Conservation (phyloP, 257 asterid species). For the Solanum habrochaites region DNA sequence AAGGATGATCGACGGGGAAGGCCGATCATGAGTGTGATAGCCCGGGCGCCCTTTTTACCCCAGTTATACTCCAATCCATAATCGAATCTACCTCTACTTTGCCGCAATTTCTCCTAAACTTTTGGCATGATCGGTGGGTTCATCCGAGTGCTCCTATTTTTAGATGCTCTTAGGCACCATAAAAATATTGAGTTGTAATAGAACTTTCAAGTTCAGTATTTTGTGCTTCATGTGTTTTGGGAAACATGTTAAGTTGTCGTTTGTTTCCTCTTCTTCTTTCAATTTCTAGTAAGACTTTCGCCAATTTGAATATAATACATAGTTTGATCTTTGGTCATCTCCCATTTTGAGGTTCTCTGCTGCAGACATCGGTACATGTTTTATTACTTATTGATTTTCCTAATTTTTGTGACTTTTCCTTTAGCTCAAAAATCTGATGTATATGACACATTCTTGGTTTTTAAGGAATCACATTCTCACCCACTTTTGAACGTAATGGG, state of each 20-base stretch:
- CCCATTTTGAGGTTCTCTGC: neutral
- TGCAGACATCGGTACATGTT: neutral
- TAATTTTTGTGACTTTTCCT: no score
- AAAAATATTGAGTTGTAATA: no score
- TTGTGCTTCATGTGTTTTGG: neutral
- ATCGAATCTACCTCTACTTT: no score
- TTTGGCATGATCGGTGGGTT: no score
- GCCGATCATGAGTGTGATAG: neutral
- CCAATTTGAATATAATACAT: neutral
- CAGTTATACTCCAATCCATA: no score
- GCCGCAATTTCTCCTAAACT: no score
- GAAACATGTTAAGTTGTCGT: neutral
- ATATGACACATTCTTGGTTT: neutral
- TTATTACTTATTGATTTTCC: no score
- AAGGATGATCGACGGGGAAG: neutral
- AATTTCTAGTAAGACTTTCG: neutral
- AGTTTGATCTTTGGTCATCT: neutral
- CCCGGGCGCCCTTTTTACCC: neutral
- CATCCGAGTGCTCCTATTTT: no score
- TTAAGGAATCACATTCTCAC: neutral
- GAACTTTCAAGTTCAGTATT: no score
- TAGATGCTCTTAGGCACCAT: no score
- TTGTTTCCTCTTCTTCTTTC: neutral
- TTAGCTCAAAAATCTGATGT: neutral
- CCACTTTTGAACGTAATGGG: neutral